These are phyloP conservation scores for Cryphonectria nitschkei DNA, from an alignment of 2,329 filamentous ascomycete species.

Conservation along the genomic window DNA sequence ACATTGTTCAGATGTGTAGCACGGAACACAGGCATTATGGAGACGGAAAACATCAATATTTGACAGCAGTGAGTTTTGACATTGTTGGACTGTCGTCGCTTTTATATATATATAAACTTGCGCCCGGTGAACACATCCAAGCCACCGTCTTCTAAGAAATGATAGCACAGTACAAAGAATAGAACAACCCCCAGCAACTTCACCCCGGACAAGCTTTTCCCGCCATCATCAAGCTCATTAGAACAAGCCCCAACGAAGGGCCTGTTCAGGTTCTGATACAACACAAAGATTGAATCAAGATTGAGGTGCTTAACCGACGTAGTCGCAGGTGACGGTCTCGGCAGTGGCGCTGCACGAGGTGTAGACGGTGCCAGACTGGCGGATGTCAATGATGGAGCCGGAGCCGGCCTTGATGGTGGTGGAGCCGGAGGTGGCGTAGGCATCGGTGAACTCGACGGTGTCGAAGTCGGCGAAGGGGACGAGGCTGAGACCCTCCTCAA, in stretches of 20 bases:
- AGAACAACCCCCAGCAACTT: conserved; percentile 6
- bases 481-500: conserved; percentile 41
- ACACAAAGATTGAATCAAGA: neutral
- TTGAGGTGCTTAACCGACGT: conserved; percentile 41
- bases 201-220: neutral
- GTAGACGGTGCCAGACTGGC: conserved; percentile 68
- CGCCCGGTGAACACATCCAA: conserved; percentile 12
- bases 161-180: conserved; percentile 1
- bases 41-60: neutral
- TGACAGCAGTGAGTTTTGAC: conserved; percentile 14
- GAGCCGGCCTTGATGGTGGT: conserved; percentile 40
- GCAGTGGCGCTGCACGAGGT: conserved; percentile 31
- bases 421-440: conserved; percentile 38
- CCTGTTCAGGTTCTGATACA: neutral
- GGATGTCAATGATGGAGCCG: conserved; percentile 68
- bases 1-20: neutral
- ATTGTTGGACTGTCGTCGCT: conserved; percentile 7
- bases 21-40: neutral
- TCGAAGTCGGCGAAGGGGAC: conserved; percentile 53
- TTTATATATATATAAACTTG: neutral
- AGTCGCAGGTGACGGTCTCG: conserved; percentile 37
- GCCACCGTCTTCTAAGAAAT: conserved; percentile 3
- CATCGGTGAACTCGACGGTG: conserved; percentile 47
- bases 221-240: conserved; percentile 7
- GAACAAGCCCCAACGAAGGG: neutral